phyloP scores from a whole-genome alignment of 1,284 basidiomycete species.

The Ganoderma lucidum region DNA sequence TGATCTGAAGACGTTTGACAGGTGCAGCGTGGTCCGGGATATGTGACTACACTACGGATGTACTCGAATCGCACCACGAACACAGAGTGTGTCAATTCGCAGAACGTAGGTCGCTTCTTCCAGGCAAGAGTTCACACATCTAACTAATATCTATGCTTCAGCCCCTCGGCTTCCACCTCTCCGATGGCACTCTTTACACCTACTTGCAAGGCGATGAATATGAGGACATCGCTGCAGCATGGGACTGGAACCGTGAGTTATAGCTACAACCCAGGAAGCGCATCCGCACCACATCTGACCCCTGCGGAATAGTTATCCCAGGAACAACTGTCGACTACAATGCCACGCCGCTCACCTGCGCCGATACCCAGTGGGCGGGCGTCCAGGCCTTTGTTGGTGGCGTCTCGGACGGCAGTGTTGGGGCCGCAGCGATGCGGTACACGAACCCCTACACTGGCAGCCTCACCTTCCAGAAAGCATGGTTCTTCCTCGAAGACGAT shows the following conservation, averaged over 20 bases:
- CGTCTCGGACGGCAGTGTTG: conserved; percentile 60
- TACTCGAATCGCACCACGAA: conserved; percentile 68
- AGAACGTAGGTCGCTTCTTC: conserved; percentile 53
- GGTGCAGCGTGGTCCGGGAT: conserved; percentile 66
- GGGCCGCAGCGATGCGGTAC: conserved; percentile 67
- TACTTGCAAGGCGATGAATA: conserved; percentile 73
- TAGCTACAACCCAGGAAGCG: not conserved
- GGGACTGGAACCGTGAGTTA: conserved; percentile 71
- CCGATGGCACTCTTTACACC: conserved; percentile 70
- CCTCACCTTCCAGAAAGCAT: conserved; percentile 71
- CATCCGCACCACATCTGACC: not conserved
- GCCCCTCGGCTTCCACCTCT: conserved; percentile 72
- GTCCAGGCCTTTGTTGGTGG: conserved; percentile 69
- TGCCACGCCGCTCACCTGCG: conserved; percentile 57
- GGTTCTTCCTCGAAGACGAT: conserved; percentile 75
- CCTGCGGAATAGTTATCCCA: conserved; percentile 51
- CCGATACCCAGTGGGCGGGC: conserved; percentile 50
- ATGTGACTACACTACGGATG: conserved; percentile 73
- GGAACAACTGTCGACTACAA: conserved; percentile 71
- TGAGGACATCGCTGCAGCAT: conserved; percentile 70
- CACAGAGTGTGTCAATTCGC: conserved; percentile 69
- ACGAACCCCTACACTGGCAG: conserved; percentile 64
- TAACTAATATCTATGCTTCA: conserved; percentile 28
- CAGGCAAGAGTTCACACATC: not conserved
- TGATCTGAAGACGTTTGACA: conserved; percentile 31